Evolutionary conservation across 441 rosid genomes (phyloP).

Genomic region (California macrophylla): DNA sequence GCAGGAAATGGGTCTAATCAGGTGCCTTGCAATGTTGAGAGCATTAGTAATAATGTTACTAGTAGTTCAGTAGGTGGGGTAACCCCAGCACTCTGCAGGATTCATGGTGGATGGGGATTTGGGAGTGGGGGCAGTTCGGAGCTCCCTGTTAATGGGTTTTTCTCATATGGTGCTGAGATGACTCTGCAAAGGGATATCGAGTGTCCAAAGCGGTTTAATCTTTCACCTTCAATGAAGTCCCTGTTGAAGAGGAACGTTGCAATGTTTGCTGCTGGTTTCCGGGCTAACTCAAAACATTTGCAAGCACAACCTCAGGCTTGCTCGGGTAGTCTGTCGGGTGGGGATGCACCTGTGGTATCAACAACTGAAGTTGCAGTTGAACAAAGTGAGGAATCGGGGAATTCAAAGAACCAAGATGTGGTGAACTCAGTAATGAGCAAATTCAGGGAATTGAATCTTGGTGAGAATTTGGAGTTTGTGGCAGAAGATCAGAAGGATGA

Average conservation of each 20-base stretch:
- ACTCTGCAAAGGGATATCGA: slow-evolving; percentile 57
- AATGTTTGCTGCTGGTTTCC: slow-evolving; percentile 74
- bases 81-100: slow-evolving; percentile 55
- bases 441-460: slow-evolving; percentile 65
- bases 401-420: slow-evolving; percentile 39
- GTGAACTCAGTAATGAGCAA: slow-evolving; percentile 49
- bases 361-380: slow-evolving; percentile 28
- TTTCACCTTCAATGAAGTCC: slow-evolving; percentile 69
- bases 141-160: slow-evolving; percentile 41
- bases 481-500: slow-evolving; percentile 67
- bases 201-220: slow-evolving; percentile 76
- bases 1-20: slow-evolving; percentile 25
- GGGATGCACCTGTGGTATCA: slow-evolving; percentile 24
- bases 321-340: slow-evolving; percentile 27
- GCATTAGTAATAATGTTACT: slow-evolving; percentile 25
- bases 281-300: slow-evolving; percentile 56
- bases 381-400: slow-evolving; percentile 39
- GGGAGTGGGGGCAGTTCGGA: slow-evolving; percentile 47
- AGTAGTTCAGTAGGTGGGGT: slow-evolving; percentile 33
- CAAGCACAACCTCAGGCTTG: slow-evolving; percentile 30
- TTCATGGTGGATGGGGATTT: slow-evolving; percentile 85
- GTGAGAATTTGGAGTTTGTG: slow-evolving; percentile 47
- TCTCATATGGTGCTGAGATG: slow-evolving; percentile 37
- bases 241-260: slow-evolving; percentile 79
- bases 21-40: slow-evolving; percentile 28